Conservation (phyloP, 2,329 filamentous ascomycete genomes). For the Sarocladium oryzae region DNA sequence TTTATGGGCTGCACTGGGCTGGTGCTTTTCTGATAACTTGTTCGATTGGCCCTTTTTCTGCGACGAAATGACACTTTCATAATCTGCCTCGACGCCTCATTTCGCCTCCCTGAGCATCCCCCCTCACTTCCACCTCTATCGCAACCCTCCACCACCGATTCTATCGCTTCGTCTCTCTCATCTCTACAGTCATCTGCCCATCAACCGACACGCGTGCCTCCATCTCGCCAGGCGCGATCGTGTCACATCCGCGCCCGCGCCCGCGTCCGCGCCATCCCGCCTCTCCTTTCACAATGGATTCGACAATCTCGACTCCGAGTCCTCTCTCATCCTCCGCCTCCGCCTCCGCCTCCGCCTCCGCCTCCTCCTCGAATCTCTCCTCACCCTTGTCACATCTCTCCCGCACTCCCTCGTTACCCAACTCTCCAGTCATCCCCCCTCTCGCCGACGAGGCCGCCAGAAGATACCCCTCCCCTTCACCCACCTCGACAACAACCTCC, state of each 20-base stretch:
- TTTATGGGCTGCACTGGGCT: constrained; percentile 9
- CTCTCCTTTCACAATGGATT: constrained; percentile 18
- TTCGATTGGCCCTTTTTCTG: neutral
- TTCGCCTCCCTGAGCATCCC: neutral
- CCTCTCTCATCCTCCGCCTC: constrained; percentile 26
- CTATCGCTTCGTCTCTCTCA: constrained; percentile 4
- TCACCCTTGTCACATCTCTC: constrained; percentile 50
- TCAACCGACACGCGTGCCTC: neutral
- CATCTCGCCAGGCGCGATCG: neutral
- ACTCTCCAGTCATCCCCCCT: constrained; percentile 28
- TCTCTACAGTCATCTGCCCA: neutral
- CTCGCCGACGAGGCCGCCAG: constrained; percentile 29
- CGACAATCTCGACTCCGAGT: constrained; percentile 15
- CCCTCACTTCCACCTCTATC: neutral
- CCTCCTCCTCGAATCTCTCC: constrained; percentile 36
- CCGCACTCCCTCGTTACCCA: constrained; percentile 44
- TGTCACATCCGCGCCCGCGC: constrained; percentile 9
- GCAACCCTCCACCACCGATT: neutral
- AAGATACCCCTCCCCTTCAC: constrained; percentile 47
- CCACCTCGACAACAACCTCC: constrained; percentile 35
- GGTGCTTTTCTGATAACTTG: neutral
- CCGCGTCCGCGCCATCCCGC: constrained; percentile 5
- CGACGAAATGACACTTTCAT: constrained; percentile 8
- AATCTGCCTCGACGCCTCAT: constrained; percentile 1
- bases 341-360: constrained; percentile 23